Percentiles rank a stretch among this genome's conserved stretches.
These are phyloP conservation scores for Monascus ruber DNA, from an alignment of 2,329 filamentous ascomycete species.

Conservation along the genomic window DNA sequence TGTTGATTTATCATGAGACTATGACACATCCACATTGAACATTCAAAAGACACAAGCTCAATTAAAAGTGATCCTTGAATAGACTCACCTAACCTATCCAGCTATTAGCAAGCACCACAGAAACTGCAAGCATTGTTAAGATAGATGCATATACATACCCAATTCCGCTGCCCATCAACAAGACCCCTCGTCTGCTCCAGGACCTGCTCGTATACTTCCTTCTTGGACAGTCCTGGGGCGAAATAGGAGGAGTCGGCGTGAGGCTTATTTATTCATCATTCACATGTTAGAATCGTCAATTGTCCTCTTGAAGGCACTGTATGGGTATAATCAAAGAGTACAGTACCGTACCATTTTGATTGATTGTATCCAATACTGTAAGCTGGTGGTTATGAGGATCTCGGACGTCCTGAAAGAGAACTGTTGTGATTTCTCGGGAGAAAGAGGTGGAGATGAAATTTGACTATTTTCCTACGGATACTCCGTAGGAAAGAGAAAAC, in stretches of 20 bases:
- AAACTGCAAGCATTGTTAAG: not conserved
- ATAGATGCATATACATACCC: slow-evolving; percentile 22
- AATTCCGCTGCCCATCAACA: slow-evolving; percentile 34
- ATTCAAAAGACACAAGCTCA: too few species aligned
- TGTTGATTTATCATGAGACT: slow-evolving; percentile 1
- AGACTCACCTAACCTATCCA: not conserved
- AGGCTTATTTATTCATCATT: slow-evolving; percentile 44
- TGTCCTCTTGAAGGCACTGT: too few species aligned
- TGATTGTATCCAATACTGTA: too few species aligned
- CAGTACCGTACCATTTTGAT: too few species aligned
- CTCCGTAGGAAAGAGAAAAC: too few species aligned
- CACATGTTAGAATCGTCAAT: slow-evolving; percentile 41
- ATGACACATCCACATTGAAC: not conserved
- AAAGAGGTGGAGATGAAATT: too few species aligned
- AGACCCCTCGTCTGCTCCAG: slow-evolving; percentile 28
- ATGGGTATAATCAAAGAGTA: too few species aligned
- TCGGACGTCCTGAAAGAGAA: too few species aligned
- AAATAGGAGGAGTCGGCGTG: slow-evolving; percentile 40
- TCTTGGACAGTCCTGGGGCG: slow-evolving; percentile 24
- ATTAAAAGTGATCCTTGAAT: not conserved
- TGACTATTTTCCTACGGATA: too few species aligned
- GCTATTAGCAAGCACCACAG: too few species aligned
- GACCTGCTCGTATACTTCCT: slow-evolving; percentile 32
- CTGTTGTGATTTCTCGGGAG: too few species aligned
- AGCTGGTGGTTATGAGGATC: too few species aligned